A percentile compares a stretch with the other conserved stretches of the same genome.
phyloP scores from a whole-genome alignment of 441 rosid species.

The Erysimum pusillum region DNA sequence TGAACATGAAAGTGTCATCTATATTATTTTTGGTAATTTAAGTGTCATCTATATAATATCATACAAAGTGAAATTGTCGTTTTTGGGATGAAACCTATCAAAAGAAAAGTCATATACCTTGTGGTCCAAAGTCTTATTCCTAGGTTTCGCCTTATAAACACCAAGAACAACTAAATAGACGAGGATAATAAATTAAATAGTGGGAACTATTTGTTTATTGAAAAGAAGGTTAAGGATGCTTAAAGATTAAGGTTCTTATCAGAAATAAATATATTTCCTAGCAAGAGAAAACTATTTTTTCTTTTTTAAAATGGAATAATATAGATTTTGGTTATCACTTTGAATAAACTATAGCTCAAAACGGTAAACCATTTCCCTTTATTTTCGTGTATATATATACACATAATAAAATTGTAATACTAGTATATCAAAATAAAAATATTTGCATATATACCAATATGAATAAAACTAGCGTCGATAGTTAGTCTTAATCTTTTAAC shows the following conservation, averaged over 20 bases:
- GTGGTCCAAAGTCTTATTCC: slow-evolving; percentile 32
- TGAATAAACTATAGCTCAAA: neutral
- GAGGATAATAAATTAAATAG: slow-evolving; percentile 8
- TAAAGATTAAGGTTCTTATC: slow-evolving; percentile 25
- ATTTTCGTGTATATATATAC: neutral
- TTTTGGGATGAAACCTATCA: slow-evolving; percentile 13
- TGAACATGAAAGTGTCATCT: neutral
- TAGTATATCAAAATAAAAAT: neutral
- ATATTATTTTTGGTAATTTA: neutral
- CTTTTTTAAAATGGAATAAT: neutral
- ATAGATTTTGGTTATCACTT: neutral
- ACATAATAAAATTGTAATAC: slow-evolving; percentile 4
- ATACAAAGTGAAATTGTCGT: neutral
- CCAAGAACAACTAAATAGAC: slow-evolving; percentile 17
- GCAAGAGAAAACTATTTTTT: neutral
- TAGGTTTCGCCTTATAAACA: slow-evolving; percentile 37
- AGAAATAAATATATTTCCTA: neutral
- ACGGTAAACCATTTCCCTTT: neutral
- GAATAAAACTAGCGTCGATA: neutral
- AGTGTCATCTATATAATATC: neutral
- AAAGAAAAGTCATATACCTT: slow-evolving; percentile 12
- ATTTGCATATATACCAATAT: neutral
- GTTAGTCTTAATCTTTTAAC: no score
- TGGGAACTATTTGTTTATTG: neutral
- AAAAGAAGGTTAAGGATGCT: slow-evolving; percentile 27